Evolutionary conservation across 306 rosid genomes (phyloP).

Genomic region (Malus fusca): DNA sequence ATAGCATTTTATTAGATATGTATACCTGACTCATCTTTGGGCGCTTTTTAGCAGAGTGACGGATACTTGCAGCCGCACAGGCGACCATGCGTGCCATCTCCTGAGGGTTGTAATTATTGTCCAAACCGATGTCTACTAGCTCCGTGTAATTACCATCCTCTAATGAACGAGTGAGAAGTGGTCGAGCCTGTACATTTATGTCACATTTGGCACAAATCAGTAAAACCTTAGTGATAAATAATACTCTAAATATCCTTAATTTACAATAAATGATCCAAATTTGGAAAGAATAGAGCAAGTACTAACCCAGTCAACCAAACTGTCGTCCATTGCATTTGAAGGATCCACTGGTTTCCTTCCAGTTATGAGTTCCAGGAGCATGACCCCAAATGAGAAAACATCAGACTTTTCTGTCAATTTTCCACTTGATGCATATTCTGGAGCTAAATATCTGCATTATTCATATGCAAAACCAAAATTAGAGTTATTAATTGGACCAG

Average conservation of each 20-base stretch:
- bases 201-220: background rate
- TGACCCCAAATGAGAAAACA: conserved; percentile 85
- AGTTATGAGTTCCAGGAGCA: conserved; percentile 76
- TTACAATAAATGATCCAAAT: background rate
- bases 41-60: conserved; percentile 75
- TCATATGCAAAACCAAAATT: background rate
- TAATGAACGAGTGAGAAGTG: conserved; percentile 45
- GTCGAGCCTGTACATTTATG: conserved; percentile 59
- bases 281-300: background rate
- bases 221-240: background rate
- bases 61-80: conserved; percentile 77
- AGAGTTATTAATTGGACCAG: background rate
- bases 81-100: conserved; percentile 74
- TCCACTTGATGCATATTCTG: conserved; percentile 94
- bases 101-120: conserved; percentile 38
- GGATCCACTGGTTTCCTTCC: conserved; percentile 77
- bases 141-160: conserved; percentile 52
- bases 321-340: conserved; percentile 49
- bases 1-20: no score
- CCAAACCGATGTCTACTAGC: conserved; percentile 58
- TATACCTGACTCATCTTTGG: conserved; percentile 85
- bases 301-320: conserved; percentile 95
- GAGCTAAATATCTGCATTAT: conserved; percentile 75
- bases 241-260: background rate
- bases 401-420: conserved; percentile 84